phyloP scores from a whole-genome alignment of 805 yeast species.

The Saccharomycopsis capsularis region DNA sequence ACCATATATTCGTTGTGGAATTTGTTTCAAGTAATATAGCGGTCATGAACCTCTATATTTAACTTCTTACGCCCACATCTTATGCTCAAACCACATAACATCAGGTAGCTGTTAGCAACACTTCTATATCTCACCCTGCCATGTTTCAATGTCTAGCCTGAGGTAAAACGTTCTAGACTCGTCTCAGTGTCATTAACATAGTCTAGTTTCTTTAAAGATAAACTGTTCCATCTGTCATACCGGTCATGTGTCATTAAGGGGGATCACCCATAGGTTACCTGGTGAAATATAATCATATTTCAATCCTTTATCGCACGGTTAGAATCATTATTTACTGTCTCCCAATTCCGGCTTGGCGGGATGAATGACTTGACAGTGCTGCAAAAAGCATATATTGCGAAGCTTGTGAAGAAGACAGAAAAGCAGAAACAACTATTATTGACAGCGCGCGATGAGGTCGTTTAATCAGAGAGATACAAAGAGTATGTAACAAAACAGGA shows the following conservation, averaged over 20 bases:
- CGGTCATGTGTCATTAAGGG: background rate
- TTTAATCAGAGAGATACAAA: background rate
- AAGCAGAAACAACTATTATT: conserved; percentile 5
- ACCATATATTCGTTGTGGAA: conserved; percentile 10
- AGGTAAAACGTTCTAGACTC: too few species aligned
- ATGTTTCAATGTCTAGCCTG: too few species aligned
- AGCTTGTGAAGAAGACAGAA: background rate
- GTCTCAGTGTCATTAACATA: too few species aligned
- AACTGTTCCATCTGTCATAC: conserved; percentile 2
- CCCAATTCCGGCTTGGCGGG: conserved; percentile 5
- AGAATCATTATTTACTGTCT: conserved; percentile 5
- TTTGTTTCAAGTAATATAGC: conserved; percentile 6
- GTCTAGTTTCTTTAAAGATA: too few species aligned
- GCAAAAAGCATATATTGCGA: conserved; percentile 1
- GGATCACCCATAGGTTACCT: background rate
- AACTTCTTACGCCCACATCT: conserved; percentile 11
- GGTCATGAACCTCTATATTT: background rate
- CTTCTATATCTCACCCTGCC: too few species aligned
- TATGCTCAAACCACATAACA: background rate
- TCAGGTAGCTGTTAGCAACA: too few species aligned
- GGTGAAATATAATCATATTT: conserved; percentile 3
- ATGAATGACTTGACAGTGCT: background rate
- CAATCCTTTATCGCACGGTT: conserved; percentile 3
- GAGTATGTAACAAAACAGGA: too few species aligned
- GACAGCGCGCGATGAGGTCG: conserved; percentile 2